Conservation (phyloP, 257 asterid species). For the Primulina eburnea region DNA sequence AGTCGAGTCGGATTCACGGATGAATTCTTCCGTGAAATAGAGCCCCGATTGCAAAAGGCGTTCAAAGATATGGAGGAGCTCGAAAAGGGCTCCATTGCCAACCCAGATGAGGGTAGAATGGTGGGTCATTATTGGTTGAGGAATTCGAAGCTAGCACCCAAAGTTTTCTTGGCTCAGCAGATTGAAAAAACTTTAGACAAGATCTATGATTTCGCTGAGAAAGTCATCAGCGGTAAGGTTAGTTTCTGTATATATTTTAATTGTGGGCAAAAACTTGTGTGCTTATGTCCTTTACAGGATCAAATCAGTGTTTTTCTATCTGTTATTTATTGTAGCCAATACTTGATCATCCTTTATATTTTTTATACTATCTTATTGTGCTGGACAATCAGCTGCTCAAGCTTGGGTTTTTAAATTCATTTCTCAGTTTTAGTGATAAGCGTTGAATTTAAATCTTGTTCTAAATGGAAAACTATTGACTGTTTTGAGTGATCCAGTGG, state of each 20-base stretch:
- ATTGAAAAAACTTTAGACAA: constrained; percentile 66
- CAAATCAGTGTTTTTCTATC: background rate
- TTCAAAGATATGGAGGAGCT: constrained; percentile 77
- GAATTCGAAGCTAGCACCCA: constrained; percentile 77
- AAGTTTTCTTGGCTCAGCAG: constrained; percentile 51
- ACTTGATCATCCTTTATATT: background rate
- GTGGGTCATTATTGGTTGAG: constrained; percentile 98
- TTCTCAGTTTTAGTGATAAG: background rate
- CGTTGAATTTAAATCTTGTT: too few relatives aligned
- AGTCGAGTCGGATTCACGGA: constrained; percentile 93
- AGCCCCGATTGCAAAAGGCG: constrained; percentile 70
- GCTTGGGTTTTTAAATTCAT: background rate
- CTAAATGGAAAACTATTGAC: background rate
- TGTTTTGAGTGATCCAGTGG: background rate
- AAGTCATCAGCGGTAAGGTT: constrained; percentile 98
- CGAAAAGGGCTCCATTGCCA: constrained; percentile 94
- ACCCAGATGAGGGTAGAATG: constrained; percentile 97
- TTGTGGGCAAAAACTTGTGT: too few relatives aligned
- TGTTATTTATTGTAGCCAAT: background rate
- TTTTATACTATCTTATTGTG: background rate
- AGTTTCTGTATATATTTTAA: constrained; percentile 20
- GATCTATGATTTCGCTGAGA: constrained; percentile 64
- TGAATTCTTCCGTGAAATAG: constrained; percentile 73
- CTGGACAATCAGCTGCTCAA: background rate
- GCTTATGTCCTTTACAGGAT: background rate